Evolutionary conservation across 768 basidiomycete species (phyloP), one percentile per base, ranked within the genome.

Genomic region (Zangia roseola): DNA sequence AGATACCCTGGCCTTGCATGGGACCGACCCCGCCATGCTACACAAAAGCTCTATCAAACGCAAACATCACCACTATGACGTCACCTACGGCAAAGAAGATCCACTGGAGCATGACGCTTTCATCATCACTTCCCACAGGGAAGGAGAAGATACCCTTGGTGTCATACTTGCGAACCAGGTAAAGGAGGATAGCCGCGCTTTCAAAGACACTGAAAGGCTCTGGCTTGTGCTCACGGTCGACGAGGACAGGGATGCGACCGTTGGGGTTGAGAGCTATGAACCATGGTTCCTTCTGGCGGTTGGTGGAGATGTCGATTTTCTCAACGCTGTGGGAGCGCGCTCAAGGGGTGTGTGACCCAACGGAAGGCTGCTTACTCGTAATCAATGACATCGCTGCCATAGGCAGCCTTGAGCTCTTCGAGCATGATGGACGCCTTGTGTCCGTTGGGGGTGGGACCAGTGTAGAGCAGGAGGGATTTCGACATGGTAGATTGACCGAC

Each of bases 21-120:
- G 91, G 89, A 23, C 88, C 89, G 20, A 90, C 67, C 21, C 86
- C 89, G 2, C 87, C 89, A 61, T 90, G 87, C 84, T 88, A 62
- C 12, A 36, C 10, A 33, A 40, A 10, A 14, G 8, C 3, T 43
- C 35, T 31, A 14, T 43, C 14, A 40, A 59, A 40, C 6, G 21
- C 33, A 21, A 31, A 16, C 23, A 9, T 30, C 6, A 23, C 0
- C 5, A 10, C n/a, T 10, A 4, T 5, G 5, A 20, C 1, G 17
- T 10, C 4, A 57, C 78, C 47, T 52, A 85, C 85, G 13, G 83
- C 78, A 55, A 92, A 94, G 73, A 92, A 90, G 43, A 93, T 82
- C 93, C 91, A 94, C 61, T 91, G 90, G 20, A 90, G 60, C 71
- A 81, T 75, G 68, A 87, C 83, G 59, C 81, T 86, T 58, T 84